A percentile compares a stretch with the other conserved stretches of the same genome.
phyloP scores from a whole-genome alignment of 371 early-diverging fungal genomes.

The Rhizopus microsporus region DNA sequence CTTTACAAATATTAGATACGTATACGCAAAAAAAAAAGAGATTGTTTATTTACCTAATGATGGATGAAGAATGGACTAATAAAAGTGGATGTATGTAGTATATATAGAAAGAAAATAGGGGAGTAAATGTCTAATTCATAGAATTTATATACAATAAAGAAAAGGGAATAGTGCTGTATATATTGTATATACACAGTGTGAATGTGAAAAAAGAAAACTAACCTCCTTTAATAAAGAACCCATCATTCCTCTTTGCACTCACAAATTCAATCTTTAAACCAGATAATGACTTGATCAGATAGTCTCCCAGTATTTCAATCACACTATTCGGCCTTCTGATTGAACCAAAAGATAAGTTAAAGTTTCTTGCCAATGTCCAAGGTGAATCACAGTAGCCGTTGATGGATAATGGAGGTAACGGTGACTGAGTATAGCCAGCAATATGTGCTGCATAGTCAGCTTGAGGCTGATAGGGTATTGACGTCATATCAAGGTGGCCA shows the following conservation, averaged over 20 bases:
- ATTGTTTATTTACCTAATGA: slow-evolving; percentile 2
- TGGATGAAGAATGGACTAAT: slow-evolving; percentile 5
- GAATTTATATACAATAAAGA: slow-evolving; percentile 13
- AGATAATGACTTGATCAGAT: slow-evolving; percentile 46
- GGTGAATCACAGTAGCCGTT: slow-evolving; percentile 36
- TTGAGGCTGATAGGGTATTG: slow-evolving; percentile 28
- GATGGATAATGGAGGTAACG: slow-evolving; percentile 8
- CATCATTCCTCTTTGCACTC: slow-evolving; percentile 32
- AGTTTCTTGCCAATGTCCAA: slow-evolving; percentile 4
- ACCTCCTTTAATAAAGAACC: slow-evolving; percentile 52
- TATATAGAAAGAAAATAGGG: slow-evolving; percentile 2
- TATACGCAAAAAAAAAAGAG: neutral
- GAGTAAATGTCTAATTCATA: slow-evolving; percentile 1
- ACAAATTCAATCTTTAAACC: slow-evolving; percentile 50
- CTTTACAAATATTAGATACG: neutral
- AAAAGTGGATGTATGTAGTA: neutral
- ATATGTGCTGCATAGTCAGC: slow-evolving; percentile 39
- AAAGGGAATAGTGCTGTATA: slow-evolving; percentile 1
- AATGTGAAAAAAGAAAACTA: slow-evolving; percentile 26
- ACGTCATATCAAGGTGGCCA: slow-evolving; percentile 28
- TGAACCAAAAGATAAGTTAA: slow-evolving; percentile 36
- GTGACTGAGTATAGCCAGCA: slow-evolving; percentile 18
- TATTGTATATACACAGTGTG: neutral
- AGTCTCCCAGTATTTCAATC: slow-evolving; percentile 46
- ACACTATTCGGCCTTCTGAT: slow-evolving; percentile 24